Evolutionary conservation across 495 filamentous ascomycete genomes (phyloP), one percentile per base, ranked within the genome.

Genomic region (Tuber borchii): DNA sequence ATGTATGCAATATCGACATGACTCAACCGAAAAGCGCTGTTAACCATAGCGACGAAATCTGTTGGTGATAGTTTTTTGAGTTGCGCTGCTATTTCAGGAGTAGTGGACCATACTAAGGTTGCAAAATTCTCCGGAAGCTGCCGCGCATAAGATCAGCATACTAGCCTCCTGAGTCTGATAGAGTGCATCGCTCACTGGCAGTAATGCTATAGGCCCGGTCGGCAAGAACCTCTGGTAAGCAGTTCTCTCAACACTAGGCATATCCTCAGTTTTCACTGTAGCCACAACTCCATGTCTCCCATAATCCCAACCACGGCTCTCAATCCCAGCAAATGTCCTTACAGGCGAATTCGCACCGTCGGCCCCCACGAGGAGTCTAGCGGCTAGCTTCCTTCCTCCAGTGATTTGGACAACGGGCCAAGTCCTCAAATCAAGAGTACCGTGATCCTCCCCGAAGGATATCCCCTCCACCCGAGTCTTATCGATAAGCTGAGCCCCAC

Each of bases 151-250:
- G 39, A 56, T 79, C 34, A 79, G 65, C 46, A 9, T 43, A 39
- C 37, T 31, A 34, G 31, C 12, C 65, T 14, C 20, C 71, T 12
- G 12, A 34, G 44, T 19, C 20, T 26, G 22, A 26, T 26, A 72
- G 34, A 31, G 43, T 43, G 31, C n/a, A 26, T 70, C 26, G 46
- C 77, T 68, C 56, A 83, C 78, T 14, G 95, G 95, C 2, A 99
- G 88, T 79, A 98, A 88, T 9, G 95, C 95, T 69, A 98, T 89
- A 0, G 95, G 95, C 0, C 95, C 95, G 0, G 92, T 91, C 2
- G 95, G 95, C 31, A 99, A 87, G 84, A 99, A 99, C 46, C 95
- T 89, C 85, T 99, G 95, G 84, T 97, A 99, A 42, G 95, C 95
- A 71, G 89, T 93, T 78, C 91, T 92, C 71, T 76, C 72, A n/a